Evolutionary conservation across 148 eudicot species (phyloP), one percentile per base, ranked within the genome.

Genomic region (Silene latifolia): DNA sequence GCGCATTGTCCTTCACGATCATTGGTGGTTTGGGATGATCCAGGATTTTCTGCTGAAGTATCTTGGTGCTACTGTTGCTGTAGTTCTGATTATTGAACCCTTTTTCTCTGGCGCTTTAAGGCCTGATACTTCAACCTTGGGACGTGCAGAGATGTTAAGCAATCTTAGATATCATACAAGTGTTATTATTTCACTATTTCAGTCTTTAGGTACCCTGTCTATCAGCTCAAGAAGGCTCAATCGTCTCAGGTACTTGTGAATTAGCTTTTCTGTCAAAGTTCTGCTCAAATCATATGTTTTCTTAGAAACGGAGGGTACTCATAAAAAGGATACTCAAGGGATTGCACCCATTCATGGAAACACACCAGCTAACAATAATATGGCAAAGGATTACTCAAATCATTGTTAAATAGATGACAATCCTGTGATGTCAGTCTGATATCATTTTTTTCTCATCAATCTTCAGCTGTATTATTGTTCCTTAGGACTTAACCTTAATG

Each of bases 1-100:
- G 98, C 74, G 90, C 71, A 80, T 74, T 78, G 97, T 92, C 69
- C 92, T 86, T 63, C 98, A 95, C 74, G 96, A 95, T 66, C 96
- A 95, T 77, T 95, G 98, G 98, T 95, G 98, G 98, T 95, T 95
- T 85, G 98, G 98, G 76, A 95, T 95, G 98, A 90, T 95, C 76
- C 98, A 95, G 74, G 98, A 95, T 79, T 95, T 95, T 86, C 81
- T 95, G 62, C 73, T 92, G 76, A 92, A 95, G 86, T 95, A 95
- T 85, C 97, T 95, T 73, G 98, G 98, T 68, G 98, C 98, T 51
- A 95, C 98, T 59, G 92, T 95, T 78, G 98, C 96, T 79, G 98
- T 95, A 82, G 80, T 95, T 80, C 81, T 95, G 79, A 95, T 95
- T 71, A 95, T 95, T 72, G 98, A 95, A 83, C 98, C 98, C 72